Evolutionary conservation across 2,329 filamentous ascomycete genomes (phyloP).

Genomic region (Madurella mycetomatis): DNA sequence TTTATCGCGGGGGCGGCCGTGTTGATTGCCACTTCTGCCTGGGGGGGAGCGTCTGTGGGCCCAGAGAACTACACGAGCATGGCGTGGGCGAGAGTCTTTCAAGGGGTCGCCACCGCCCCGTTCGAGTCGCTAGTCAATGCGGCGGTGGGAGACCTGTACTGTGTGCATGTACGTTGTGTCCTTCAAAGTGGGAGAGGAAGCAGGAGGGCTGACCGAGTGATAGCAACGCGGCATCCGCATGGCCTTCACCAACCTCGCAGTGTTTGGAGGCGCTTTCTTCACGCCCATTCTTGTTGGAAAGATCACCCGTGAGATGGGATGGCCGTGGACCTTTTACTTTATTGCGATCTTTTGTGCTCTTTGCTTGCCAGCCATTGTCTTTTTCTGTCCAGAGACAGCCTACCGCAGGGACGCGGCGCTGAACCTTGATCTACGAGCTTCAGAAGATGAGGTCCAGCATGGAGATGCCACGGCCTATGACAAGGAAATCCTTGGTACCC

Average conservation of each 20-base stretch:
- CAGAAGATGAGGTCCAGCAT: not conserved
- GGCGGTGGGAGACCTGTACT: slow-evolving; percentile 84
- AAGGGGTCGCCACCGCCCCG: slow-evolving; percentile 80
- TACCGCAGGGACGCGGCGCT: slow-evolving; percentile 63
- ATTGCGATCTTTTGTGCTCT: slow-evolving; percentile 76
- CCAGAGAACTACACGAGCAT: slow-evolving; percentile 66
- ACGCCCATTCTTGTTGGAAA: slow-evolving; percentile 90
- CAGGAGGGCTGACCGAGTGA: not conserved
- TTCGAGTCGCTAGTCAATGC: slow-evolving; percentile 90
- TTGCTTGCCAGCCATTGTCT: slow-evolving; percentile 65
- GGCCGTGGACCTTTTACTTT: slow-evolving; percentile 85
- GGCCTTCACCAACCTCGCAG: slow-evolving; percentile 64
- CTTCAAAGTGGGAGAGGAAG: not conserved
- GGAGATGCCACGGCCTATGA: not conserved
- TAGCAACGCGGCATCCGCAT: slow-evolving; percentile 76
- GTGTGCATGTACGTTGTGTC: slow-evolving; percentile 64
- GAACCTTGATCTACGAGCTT: slow-evolving; percentile 60
- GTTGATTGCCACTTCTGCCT: slow-evolving; percentile 68
- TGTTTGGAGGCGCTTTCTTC: slow-evolving; percentile 55
- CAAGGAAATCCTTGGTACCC: not conserved
- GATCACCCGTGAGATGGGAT: slow-evolving; percentile 71
- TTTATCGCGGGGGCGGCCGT: slow-evolving; percentile 75
- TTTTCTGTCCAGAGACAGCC: slow-evolving; percentile 82
- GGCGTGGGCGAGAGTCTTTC: slow-evolving; percentile 73
- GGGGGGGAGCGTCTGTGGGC: slow-evolving; percentile 61